Evolutionary conservation across 306 rosid species (phyloP).

Genomic region (Citrullus mucosospermus): DNA sequence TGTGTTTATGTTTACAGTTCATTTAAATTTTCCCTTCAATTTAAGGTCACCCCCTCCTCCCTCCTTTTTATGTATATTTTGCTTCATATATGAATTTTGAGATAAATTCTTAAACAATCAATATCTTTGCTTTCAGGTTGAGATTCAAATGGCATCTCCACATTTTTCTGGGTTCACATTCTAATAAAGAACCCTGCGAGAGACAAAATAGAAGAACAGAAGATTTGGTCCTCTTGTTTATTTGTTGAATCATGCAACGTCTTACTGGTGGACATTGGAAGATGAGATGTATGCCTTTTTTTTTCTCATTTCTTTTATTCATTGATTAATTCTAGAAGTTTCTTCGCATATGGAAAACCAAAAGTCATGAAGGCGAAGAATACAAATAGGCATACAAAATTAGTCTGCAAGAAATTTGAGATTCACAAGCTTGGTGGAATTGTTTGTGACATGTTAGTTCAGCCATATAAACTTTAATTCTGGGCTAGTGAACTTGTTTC

Average conservation of each 20-base stretch:
- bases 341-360: background rate
- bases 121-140: background rate
- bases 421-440: background rate
- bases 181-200: background rate
- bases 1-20: background rate
- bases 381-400: background rate
- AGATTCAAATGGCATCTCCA: background rate
- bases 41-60: background rate
- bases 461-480: background rate
- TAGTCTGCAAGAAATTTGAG: background rate
- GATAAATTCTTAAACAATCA: background rate
- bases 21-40: background rate
- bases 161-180: background rate
- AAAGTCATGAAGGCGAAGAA: background rate
- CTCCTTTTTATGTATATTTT: background rate
- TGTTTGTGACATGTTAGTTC: background rate
- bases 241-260: background rate
- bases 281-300: background rate
- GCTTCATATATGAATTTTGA: background rate
- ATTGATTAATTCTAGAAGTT: background rate
- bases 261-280: background rate
- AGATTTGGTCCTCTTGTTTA: background rate
- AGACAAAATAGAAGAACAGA: background rate
- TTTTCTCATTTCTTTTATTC: background rate
- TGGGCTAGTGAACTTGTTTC: no score